A percentile compares a stretch with the other conserved stretches of the same genome.
phyloP scores from a whole-genome alignment of 2,329 filamentous ascomycete species.

The Fusarium sarcochroum region DNA sequence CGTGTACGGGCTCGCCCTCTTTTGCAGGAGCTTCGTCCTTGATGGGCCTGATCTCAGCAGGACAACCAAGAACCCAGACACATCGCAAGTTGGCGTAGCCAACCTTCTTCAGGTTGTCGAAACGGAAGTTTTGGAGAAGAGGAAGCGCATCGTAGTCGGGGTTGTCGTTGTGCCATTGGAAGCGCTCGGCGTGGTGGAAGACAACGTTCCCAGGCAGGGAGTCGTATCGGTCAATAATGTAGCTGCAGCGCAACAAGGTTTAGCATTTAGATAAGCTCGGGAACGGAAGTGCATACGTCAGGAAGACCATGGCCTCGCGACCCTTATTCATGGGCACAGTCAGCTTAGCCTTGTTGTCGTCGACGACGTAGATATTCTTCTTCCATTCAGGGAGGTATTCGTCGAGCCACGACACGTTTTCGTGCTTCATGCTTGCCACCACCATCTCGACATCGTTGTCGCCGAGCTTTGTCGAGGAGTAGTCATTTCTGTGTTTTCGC shows the following conservation, averaged over 20 bases:
- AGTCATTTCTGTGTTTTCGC: constrained; percentile 32
- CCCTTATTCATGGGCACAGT: constrained; percentile 66
- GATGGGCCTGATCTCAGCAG: constrained; percentile 61
- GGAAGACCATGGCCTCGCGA: constrained; percentile 67
- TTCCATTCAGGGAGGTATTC: constrained; percentile 62
- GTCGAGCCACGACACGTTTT: constrained; percentile 58
- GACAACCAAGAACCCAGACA: constrained; percentile 70
- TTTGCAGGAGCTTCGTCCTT: constrained; percentile 55
- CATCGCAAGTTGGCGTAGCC: constrained; percentile 75
- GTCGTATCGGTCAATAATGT: constrained; percentile 66
- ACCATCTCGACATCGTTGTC: constrained; percentile 53
- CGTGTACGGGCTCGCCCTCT: constrained; percentile 52
- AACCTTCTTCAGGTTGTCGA: constrained; percentile 64
- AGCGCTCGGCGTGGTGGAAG: constrained; percentile 64
- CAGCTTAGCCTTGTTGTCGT: constrained; percentile 62
- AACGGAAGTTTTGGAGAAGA: constrained; percentile 63
- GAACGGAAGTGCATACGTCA: constrained; percentile 54
- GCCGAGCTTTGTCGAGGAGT: constrained; percentile 37
- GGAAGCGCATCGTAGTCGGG: constrained; percentile 68
- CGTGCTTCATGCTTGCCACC: constrained; percentile 52
- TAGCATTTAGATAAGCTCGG: constrained; percentile 3
- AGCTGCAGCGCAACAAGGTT: constrained; percentile 46
- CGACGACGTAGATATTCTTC: constrained; percentile 68
- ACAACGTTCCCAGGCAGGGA: constrained; percentile 59
- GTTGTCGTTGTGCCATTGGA: constrained; percentile 68